A percentile compares a stretch with the other conserved stretches of the same genome.
Conservation (phyloP, 306 rosid genomes). For the Cyclanthera cordifolia region DNA sequence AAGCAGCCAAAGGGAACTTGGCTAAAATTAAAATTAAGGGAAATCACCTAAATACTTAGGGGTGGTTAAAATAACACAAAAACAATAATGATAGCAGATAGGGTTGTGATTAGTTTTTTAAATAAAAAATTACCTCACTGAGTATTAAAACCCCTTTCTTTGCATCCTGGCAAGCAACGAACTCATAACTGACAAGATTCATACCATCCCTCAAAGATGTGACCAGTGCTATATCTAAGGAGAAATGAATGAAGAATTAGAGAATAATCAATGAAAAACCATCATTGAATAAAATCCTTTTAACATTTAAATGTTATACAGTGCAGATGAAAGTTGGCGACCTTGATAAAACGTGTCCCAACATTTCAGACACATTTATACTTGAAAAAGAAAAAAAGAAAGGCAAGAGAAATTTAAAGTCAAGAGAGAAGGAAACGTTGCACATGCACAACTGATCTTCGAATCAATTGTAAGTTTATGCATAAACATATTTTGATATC, state of each 20-base stretch:
- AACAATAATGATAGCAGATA: constrained; percentile 14
- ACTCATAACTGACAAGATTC: constrained; percentile 90
- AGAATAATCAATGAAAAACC: constrained; percentile 8
- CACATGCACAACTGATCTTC: neutral
- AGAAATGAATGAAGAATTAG: constrained; percentile 13
- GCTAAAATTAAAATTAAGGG: no score
- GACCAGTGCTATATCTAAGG: constrained; percentile 66
- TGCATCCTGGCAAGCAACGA: constrained; percentile 77
- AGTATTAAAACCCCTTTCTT: constrained; percentile 83
- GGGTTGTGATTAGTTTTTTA: neutral
- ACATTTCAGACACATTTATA: neutral
- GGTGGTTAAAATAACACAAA: neutral
- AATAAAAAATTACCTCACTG: constrained; percentile 63
- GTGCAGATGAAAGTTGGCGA: neutral
- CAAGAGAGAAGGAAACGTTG: neutral
- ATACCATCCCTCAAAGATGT: constrained; percentile 84
- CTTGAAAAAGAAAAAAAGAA: no score
- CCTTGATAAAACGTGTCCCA: neutral
- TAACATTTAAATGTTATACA: neutral
- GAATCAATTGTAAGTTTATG: neutral
- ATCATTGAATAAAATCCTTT: neutral
- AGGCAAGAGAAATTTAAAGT: no score
- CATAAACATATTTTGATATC: neutral
- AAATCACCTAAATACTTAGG: no score
- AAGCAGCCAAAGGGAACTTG: no score